phyloP scores from a whole-genome alignment of 1,139 yeast genomes.

The Yamadazyma blattariae region DNA sequence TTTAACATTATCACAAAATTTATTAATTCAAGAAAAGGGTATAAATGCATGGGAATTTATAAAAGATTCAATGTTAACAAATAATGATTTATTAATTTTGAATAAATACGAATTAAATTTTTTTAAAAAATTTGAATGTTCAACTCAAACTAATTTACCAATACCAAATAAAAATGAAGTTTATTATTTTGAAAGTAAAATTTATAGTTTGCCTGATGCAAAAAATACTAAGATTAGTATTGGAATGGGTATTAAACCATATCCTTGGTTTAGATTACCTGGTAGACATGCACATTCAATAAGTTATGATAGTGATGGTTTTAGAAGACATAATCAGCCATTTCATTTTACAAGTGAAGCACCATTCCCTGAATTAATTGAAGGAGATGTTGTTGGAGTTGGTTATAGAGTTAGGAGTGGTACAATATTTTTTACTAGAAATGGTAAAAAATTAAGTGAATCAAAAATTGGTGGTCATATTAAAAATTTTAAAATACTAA shows the following conservation, averaged over 20 bases:
- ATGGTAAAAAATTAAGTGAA: conserved; percentile 68
- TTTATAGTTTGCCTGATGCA: conserved; percentile 54
- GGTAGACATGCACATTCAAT: conserved; percentile 53
- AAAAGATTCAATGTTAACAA: conserved; percentile 62
- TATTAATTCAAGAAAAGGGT: conserved; percentile 85
- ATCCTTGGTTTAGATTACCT: conserved; percentile 59
- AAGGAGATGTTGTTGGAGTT: conserved; percentile 67
- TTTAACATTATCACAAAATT: conserved; percentile 47
- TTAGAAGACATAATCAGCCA: conserved; percentile 51
- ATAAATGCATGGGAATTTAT: conserved; percentile 90
- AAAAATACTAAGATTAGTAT: conserved; percentile 41
- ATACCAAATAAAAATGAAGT: conserved; percentile 84
- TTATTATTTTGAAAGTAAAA: conserved; percentile 84
- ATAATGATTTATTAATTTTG: conserved; percentile 59
- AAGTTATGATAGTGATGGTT: conserved; percentile 52
- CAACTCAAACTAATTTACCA: conserved; percentile 83
- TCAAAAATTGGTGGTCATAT: conserved; percentile 69
- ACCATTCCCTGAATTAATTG: conserved; percentile 45
- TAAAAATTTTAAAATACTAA: conserved; percentile 37
- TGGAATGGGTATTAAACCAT: conserved; percentile 50
- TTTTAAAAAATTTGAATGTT: conserved; percentile 66
- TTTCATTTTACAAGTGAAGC: conserved; percentile 36
- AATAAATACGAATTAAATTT: conserved; percentile 79
- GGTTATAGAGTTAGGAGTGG: conserved; percentile 63
- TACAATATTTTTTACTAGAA: conserved; percentile 64